Evolutionary conservation across 1,284 basidiomycete genomes (phyloP).

Genomic region (Cystobasidiaceae sp.): DNA sequence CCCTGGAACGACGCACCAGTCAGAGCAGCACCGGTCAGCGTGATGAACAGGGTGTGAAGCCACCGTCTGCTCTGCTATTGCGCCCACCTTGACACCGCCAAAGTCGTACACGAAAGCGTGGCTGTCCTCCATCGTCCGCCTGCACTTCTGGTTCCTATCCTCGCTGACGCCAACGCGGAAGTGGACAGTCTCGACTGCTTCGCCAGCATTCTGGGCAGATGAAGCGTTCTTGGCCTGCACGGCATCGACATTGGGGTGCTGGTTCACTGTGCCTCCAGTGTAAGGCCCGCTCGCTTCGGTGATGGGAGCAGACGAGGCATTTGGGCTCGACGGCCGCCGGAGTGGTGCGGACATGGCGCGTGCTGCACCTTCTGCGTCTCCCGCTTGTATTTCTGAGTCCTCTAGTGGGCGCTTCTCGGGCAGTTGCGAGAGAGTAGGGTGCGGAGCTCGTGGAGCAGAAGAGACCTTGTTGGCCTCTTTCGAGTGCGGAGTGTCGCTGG

Average conservation of each 20-base stretch:
- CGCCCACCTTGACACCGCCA: slow-evolving; percentile 60
- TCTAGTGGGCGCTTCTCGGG: no score
- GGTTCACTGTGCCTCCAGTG: not conserved
- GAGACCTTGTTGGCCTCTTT: no score
- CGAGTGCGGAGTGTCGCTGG: no score
- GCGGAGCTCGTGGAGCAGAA: no score
- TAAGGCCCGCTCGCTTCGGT: not conserved
- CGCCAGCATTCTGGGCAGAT: not conserved
- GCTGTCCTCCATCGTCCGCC: slow-evolving; percentile 95
- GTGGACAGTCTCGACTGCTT: slow-evolving; percentile 46
- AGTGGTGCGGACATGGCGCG: no score
- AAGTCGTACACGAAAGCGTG: slow-evolving; percentile 95
- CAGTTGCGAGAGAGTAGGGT: no score
- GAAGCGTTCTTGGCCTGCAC: not conserved
- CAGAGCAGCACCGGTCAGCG: not conserved
- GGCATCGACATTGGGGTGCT: not conserved
- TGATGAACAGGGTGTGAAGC: not conserved
- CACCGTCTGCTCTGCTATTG: no score
- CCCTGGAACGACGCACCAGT: slow-evolving; percentile 51
- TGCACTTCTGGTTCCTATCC: slow-evolving; percentile 72
- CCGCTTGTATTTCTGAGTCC: no score
- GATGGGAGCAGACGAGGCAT: not conserved
- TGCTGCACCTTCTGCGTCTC: no score
- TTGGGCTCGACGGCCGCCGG: not conserved
- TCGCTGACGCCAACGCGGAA: slow-evolving; percentile 80